Evolutionary conservation across 495 filamentous ascomycete species (phyloP).

Genomic region (Xylaria bambusicola): DNA sequence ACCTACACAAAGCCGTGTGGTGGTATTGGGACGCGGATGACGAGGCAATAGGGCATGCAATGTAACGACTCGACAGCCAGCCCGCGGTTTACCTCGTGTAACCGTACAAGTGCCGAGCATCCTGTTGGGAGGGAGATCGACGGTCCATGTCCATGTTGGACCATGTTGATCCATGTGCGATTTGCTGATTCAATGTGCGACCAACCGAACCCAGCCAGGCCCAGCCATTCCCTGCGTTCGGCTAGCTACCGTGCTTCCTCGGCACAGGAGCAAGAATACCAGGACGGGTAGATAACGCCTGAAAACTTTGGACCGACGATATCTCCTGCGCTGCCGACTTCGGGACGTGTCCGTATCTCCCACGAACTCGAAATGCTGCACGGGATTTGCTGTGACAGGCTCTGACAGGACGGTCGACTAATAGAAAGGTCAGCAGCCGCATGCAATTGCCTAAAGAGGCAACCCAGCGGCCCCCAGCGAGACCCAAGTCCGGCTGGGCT

Average conservation of each 20-base stretch:
- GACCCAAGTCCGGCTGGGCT: no score
- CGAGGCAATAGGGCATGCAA: background rate
- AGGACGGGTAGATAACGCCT: no score
- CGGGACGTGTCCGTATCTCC: no score
- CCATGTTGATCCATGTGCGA: background rate
- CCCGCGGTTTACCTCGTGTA: background rate
- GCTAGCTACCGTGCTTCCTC: no score
- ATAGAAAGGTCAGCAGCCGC: conserved; percentile 16
- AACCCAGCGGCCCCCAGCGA: background rate
- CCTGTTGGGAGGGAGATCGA: background rate
- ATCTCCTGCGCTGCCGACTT: conserved; percentile 1
- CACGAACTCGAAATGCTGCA: no score
- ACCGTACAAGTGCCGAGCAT: conserved; percentile 6
- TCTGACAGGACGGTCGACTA: background rate
- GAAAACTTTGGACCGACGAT: no score
- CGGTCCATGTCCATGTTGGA: background rate
- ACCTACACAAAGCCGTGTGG: background rate
- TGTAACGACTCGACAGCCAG: background rate
- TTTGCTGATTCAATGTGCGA: background rate
- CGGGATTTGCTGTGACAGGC: conserved; percentile 1
- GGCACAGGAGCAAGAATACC: no score
- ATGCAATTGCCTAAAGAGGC: conserved; percentile 13
- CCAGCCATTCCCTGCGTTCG: no score
- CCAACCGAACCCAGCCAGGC: no score
- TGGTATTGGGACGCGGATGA: background rate